Evolutionary conservation across 108 stramenopile genomes (phyloP).

Genomic region (Mediolabrus comicus): DNA sequence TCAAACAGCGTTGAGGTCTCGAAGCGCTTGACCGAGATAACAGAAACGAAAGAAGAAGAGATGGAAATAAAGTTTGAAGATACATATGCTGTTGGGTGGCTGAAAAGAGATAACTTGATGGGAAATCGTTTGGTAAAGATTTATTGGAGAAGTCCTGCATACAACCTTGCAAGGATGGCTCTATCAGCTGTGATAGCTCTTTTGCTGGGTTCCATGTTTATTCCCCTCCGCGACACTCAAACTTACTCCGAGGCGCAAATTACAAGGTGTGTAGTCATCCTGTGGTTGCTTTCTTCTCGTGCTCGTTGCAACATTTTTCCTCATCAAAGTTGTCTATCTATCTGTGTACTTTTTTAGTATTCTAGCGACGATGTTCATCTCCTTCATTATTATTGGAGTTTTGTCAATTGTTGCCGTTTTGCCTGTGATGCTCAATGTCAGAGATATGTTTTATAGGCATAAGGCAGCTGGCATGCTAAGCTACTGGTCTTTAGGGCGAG

Average conservation of each 20-base stretch:
- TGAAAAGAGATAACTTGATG: slow-evolving; percentile 24
- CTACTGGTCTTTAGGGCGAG: slow-evolving; percentile 25
- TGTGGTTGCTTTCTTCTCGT: slow-evolving; percentile 1
- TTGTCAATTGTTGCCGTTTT: slow-evolving; percentile 40
- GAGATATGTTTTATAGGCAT: slow-evolving; percentile 64
- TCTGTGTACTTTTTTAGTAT: slow-evolving; percentile 8
- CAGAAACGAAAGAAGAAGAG: slow-evolving; percentile 10
- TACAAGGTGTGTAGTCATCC: slow-evolving; percentile 4
- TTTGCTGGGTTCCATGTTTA: slow-evolving; percentile 35
- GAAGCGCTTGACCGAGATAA: slow-evolving; percentile 8
- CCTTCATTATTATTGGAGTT: slow-evolving; percentile 52
- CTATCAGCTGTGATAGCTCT: slow-evolving; percentile 23
- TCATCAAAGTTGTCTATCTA: background rate
- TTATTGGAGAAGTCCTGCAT: slow-evolving; percentile 44
- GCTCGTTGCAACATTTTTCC: background rate
- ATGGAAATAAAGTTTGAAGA: slow-evolving; percentile 22
- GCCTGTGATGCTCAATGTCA: slow-evolving; percentile 48
- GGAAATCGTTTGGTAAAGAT: slow-evolving; percentile 39
- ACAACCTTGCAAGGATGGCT: slow-evolving; percentile 42
- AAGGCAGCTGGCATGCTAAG: slow-evolving; percentile 45
- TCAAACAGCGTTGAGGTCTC: slow-evolving; percentile 19
- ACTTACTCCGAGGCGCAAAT: slow-evolving; percentile 21
- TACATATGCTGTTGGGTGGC: slow-evolving; percentile 22
- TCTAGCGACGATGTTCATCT: slow-evolving; percentile 50
- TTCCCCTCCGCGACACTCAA: slow-evolving; percentile 2